Evolutionary conservation across 306 rosid genomes (phyloP).

Genomic region (Vachellia collinsii): DNA sequence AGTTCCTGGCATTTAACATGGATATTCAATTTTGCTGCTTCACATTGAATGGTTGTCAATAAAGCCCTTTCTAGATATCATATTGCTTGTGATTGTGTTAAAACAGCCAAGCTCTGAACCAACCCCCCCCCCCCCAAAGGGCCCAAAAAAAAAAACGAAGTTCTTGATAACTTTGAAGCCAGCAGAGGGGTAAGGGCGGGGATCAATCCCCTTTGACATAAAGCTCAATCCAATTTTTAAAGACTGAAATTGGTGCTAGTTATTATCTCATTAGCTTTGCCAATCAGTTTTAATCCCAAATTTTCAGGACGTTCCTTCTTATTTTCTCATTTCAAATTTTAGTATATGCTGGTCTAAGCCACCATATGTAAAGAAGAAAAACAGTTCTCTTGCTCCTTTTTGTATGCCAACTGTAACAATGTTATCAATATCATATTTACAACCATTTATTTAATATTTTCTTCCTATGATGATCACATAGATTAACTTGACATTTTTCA

Average conservation of each 20-base stretch:
- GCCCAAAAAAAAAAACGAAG: background rate
- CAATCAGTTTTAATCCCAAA: background rate
- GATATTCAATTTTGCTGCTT: constrained; percentile 6
- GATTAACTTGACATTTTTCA: constrained; percentile 14
- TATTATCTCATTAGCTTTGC: background rate
- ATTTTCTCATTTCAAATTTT: background rate
- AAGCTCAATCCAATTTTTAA: background rate
- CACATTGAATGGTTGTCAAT: constrained; percentile 23
- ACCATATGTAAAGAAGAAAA: background rate
- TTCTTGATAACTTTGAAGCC: background rate
- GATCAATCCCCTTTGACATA: background rate
- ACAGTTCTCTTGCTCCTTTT: background rate
- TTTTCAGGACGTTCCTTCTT: constrained; percentile 12
- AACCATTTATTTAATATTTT: constrained; percentile 23
- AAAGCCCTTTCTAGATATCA: constrained; percentile 9
- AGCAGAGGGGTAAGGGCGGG: background rate
- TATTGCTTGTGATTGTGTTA: background rate
- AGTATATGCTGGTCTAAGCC: background rate
- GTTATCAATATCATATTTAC: constrained; percentile 19
- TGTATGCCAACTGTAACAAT: constrained; percentile 19
- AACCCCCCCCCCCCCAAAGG: background rate
- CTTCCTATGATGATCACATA: background rate
- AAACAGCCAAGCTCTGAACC: background rate
- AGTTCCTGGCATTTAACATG: constrained; percentile 12
- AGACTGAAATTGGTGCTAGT: background rate